A percentile compares a stretch with the other conserved stretches of the same genome.
phyloP scores from a whole-genome alignment of 352 stramenopile species.

The Phytophthora colocasiae region DNA sequence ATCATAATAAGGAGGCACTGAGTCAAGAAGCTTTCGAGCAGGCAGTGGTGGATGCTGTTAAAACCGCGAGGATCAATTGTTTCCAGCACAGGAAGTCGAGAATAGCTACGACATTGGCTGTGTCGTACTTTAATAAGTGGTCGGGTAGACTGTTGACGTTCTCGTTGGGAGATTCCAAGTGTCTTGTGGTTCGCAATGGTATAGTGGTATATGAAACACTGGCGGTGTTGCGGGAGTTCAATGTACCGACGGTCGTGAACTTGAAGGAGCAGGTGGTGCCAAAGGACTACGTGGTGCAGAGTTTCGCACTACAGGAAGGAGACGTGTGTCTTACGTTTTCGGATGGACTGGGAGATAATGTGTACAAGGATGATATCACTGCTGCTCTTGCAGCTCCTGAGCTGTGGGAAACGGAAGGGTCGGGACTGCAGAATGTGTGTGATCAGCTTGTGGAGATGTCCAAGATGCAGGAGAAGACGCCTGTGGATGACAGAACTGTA shows the following conservation, averaged over 20 bases:
- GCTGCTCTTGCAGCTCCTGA: conserved; percentile 26
- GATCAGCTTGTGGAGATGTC: conserved; percentile 59
- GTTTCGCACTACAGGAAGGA: conserved; percentile 52
- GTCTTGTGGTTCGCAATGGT: conserved; percentile 58
- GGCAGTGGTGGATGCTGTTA: conserved; percentile 60
- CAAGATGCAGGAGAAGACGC: conserved; percentile 40
- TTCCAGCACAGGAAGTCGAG: conserved; percentile 64
- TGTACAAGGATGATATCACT: conserved; percentile 82
- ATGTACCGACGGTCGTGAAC: conserved; percentile 82
- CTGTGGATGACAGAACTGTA: neutral
- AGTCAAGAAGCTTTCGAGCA: conserved; percentile 53
- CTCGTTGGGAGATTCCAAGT: conserved; percentile 83
- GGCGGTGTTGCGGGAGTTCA: conserved; percentile 78
- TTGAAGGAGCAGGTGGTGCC: conserved; percentile 51
- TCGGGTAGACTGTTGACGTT: conserved; percentile 68
- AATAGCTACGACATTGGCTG: conserved; percentile 70
- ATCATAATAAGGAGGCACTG: conserved; percentile 51
- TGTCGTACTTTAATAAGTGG: conserved; percentile 82
- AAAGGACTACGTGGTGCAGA: conserved; percentile 78
- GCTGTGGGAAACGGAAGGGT: conserved; percentile 26
- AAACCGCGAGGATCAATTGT: conserved; percentile 64
- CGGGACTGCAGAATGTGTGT: conserved; percentile 54
- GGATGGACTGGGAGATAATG: conserved; percentile 79
- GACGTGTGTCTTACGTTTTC: conserved; percentile 82
- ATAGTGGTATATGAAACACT: conserved; percentile 71